Evolutionary conservation across 768 basidiomycete species (phyloP), one percentile per base, ranked within the genome.

Genomic region (Mycena sanguinolenta): DNA sequence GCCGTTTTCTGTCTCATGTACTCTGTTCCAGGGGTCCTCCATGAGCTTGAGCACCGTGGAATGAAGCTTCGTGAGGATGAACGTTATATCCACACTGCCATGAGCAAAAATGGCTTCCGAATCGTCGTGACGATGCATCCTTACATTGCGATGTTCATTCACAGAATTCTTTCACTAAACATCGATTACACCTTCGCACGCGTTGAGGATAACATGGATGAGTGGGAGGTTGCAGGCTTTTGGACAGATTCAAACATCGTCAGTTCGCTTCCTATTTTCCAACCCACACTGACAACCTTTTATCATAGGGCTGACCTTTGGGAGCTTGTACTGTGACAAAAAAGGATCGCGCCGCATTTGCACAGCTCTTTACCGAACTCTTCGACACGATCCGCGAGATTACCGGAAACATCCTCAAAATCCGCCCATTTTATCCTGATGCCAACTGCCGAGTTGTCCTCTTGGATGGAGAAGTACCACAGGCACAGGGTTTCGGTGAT

Each of bases 161-260:
- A 77, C 38, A 46, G 21, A 6, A 63, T 70, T 2, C 66, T 49
- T 0, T 63, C 54, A 2, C 67, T 78, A 8, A 44, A 21, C n/a
- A 67, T 72, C 32, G 77, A 77, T 38, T 76, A 57, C 38, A 78
- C 77, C 5, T 78, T 76, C 67, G 75, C 76, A 44, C 68, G 74
- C 5, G 70, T 75, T 1, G 39, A 63, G 10, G 77, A 76, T 12
- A 63, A 69, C 0, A 50, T 75, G 46, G 71, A 78, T 54, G 74
- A 78, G 57, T 77, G 75, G 72, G 74, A 77, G 53, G 73, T 76
- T 12, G 75, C 63, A 3, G 59, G 60, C 8, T 64, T 65, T 12
- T 64, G 30, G 70, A 70, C 8, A 42, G 63, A 13, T 39, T 7
- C 39, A 39, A 39, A 7, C 25, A 46, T 23, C 63, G 65, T 73